Conservation (phyloP, 2,329 filamentous ascomycete species). For the Phialemonium atrogriseum region DNA sequence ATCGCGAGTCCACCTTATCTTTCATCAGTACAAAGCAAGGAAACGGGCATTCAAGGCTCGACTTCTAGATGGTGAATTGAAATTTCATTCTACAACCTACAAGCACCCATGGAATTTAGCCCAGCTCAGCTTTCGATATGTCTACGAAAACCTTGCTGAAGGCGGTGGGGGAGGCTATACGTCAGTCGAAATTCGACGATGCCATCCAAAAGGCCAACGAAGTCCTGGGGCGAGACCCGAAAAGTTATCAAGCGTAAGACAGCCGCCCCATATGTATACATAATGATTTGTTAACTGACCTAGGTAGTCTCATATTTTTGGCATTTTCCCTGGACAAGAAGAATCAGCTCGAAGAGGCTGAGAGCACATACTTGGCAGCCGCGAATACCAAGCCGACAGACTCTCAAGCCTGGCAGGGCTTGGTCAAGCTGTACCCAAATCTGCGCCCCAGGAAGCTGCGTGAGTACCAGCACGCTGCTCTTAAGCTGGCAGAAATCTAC, state of each 20-base stretch:
- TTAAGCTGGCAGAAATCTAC: conserved; percentile 69
- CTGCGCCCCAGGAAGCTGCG: conserved; percentile 61
- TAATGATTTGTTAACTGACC: conserved; percentile 7
- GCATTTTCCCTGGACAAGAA: conserved; percentile 79
- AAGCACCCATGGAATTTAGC: no score
- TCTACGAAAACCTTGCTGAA: conserved; percentile 69
- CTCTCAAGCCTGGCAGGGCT: conserved; percentile 81
- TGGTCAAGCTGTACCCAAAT: conserved; percentile 78
- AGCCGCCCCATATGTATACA: background rate
- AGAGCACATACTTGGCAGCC: conserved; percentile 67
- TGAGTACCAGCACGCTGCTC: conserved; percentile 64
- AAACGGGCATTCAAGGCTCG: no score
- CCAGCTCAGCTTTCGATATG: no score
- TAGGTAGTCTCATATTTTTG: conserved; percentile 66
- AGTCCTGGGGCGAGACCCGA: conserved; percentile 62
- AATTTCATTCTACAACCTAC: no score
- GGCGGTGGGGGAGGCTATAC: conserved; percentile 69
- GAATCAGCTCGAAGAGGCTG: conserved; percentile 62
- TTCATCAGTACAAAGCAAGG: no score
- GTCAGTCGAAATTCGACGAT: conserved; percentile 70
- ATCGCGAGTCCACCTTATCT: no score
- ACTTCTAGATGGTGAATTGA: no score
- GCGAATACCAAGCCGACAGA: conserved; percentile 65
- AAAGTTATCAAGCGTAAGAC: conserved; percentile 73
- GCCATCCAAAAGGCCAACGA: conserved; percentile 61